Percentiles rank a stretch among this genome's conserved stretches.
These are phyloP conservation scores for Taxawa tesnikishii DNA, from an alignment of 2,329 filamentous ascomycete genomes.

Conservation along the genomic window DNA sequence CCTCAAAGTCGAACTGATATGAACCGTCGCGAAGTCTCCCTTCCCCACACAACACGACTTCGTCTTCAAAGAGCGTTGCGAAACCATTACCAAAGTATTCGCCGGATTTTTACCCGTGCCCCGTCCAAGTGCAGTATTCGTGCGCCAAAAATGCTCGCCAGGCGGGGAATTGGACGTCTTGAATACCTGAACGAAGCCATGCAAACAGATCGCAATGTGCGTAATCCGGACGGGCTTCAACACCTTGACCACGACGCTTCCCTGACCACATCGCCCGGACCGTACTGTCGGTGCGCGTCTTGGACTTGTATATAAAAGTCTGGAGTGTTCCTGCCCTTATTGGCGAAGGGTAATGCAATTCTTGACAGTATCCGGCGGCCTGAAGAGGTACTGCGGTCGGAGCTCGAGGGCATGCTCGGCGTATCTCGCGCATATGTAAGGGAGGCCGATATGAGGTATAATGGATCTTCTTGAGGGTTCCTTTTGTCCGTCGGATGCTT, in stretches of 20 bases:
- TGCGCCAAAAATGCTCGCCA: conserved; percentile 37
- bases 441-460: too few species aligned
- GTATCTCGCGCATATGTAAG: too few species aligned
- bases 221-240: conserved; percentile 66
- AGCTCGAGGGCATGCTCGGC: neutral
- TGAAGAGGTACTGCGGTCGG: conserved; percentile 7
- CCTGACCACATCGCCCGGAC: conserved; percentile 62
- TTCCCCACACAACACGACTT: conserved; percentile 67
- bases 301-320: conserved; percentile 69
- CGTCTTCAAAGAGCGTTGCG: conserved; percentile 72
- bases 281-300: conserved; percentile 67
- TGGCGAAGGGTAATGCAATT: conserved; percentile 42
- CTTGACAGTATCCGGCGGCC: conserved; percentile 35
- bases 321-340: conserved; percentile 51
- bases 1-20: conserved; percentile 69
- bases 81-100: conserved; percentile 64
- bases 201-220: conserved; percentile 64
- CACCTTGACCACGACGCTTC: conserved; percentile 59
- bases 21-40: conserved; percentile 60
- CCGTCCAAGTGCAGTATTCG: conserved; percentile 32
- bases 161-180: conserved; percentile 52
- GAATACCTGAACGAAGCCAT: conserved; percentile 69
- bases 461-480: too few species aligned
- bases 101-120: conserved; percentile 39
- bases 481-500: too few species aligned